Evolutionary conservation across 257 asterid genomes (phyloP).

Genomic region (Solanum peruvianum): DNA sequence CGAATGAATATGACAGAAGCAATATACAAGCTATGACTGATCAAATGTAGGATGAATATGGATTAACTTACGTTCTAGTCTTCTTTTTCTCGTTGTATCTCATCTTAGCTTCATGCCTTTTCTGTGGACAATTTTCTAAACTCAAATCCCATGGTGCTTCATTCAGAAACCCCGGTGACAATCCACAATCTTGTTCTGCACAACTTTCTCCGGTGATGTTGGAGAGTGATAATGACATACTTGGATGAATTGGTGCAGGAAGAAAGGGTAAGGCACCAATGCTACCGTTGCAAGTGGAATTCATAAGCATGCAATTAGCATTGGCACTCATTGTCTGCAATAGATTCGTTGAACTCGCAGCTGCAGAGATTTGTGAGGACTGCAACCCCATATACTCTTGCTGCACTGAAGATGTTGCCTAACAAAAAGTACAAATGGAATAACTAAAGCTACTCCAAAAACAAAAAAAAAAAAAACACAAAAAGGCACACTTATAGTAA

Average conservation of each 20-base stretch:
- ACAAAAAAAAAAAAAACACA: background rate
- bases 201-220: constrained; percentile 50
- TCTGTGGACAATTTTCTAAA: constrained; percentile 44
- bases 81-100: constrained; percentile 83
- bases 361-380: constrained; percentile 16
- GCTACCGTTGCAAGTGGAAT: constrained; percentile 18
- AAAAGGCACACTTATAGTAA: constrained; percentile 23
- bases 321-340: constrained; percentile 16
- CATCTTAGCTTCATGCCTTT: constrained; percentile 77
- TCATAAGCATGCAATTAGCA: constrained; percentile 24
- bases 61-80: constrained; percentile 44
- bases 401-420: constrained; percentile 47
- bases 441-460: background rate
- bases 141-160: constrained; percentile 55
- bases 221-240: constrained; percentile 28
- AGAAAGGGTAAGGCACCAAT: constrained; percentile 29
- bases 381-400: constrained; percentile 39
- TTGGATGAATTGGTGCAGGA: constrained; percentile 35
- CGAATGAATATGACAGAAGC: background rate
- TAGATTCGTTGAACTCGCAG: constrained; percentile 9
- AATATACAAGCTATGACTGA: background rate
- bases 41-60: background rate
- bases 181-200: constrained; percentile 52
- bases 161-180: constrained; percentile 35
- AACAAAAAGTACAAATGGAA: background rate